A percentile compares a stretch with the other conserved stretches of the same genome.
These are phyloP conservation scores for Ormosia semicastrata DNA, from an alignment of 306 rosid genomes.

Conservation along the genomic window DNA sequence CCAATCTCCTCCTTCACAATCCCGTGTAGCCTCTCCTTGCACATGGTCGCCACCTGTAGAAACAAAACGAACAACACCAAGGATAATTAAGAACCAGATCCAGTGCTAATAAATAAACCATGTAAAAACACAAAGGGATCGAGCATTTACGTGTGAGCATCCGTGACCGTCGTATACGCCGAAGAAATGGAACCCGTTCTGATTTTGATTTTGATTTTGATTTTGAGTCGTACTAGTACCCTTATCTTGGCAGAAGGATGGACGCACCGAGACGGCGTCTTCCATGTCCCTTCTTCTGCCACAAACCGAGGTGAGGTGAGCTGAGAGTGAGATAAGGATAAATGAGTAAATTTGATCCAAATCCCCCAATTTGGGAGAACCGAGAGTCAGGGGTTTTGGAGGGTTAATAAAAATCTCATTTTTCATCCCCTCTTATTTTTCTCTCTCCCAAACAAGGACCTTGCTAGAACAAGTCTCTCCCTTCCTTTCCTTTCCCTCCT, in stretches of 20 bases:
- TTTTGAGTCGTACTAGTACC: neutral
- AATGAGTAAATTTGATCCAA: no score
- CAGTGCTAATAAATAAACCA: neutral
- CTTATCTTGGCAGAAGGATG: slow-evolving; percentile 19
- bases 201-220: neutral
- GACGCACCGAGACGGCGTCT: slow-evolving; percentile 68
- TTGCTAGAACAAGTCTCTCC: no score
- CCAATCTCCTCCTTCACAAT: slow-evolving; percentile 28
- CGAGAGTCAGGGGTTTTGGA: no score
- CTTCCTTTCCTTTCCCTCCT: no score
- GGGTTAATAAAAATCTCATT: no score
- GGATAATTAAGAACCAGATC: neutral
- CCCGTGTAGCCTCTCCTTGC: slow-evolving; percentile 35
- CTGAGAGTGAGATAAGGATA: no score
- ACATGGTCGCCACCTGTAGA: slow-evolving; percentile 39
- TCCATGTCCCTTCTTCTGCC: slow-evolving; percentile 96
- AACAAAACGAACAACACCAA: neutral
- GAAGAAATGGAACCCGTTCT: slow-evolving; percentile 43
- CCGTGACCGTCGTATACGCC: slow-evolving; percentile 94
- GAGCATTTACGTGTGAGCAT: slow-evolving; percentile 77
- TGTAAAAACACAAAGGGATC: neutral
- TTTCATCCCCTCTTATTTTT: no score
- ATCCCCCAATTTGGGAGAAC: no score
- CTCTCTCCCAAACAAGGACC: no score
- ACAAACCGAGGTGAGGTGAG: slow-evolving; percentile 83